These are phyloP conservation scores for Aspergillus affinis DNA, from an alignment of 495 filamentous ascomycete genomes.

Conservation along the genomic window DNA sequence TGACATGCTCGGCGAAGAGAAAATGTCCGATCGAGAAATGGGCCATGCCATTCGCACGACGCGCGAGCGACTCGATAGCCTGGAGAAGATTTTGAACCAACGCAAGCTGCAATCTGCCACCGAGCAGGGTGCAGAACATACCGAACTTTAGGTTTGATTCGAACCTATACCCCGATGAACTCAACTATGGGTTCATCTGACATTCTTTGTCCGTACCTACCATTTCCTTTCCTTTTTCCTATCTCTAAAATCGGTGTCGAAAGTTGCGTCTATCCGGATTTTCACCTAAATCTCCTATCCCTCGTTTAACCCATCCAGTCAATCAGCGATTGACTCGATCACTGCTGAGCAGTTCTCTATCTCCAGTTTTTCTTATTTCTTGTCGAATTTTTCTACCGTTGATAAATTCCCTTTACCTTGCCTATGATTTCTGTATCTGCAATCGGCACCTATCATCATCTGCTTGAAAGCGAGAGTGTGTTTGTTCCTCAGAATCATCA, in stretches of 20 bases:
- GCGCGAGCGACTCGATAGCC: constrained; percentile 71
- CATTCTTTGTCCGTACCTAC: neutral
- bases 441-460: neutral
- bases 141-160: constrained; percentile 14
- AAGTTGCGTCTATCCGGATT: neutral
- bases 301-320: constrained; percentile 1
- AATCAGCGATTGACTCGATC: constrained; percentile 10
- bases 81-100: constrained; percentile 70
- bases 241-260: neutral
- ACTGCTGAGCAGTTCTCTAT: constrained; percentile 3
- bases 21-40: constrained; percentile 77
- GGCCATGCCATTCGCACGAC: constrained; percentile 82
- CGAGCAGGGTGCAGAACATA: constrained; percentile 6
- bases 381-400: constrained; percentile 12
- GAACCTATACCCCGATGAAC: neutral
- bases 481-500: neutral
- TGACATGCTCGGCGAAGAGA: constrained; percentile 60
- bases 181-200: neutral
- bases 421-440: neutral
- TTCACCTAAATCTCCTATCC: neutral
- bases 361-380: constrained; percentile 17
- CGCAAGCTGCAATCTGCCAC: constrained; percentile 37
- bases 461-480: neutral
- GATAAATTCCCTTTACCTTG: neutral
- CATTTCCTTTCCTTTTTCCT: neutral